phyloP scores from a whole-genome alignment of 2,329 filamentous ascomycete species.

The Venturia oleaginea region DNA sequence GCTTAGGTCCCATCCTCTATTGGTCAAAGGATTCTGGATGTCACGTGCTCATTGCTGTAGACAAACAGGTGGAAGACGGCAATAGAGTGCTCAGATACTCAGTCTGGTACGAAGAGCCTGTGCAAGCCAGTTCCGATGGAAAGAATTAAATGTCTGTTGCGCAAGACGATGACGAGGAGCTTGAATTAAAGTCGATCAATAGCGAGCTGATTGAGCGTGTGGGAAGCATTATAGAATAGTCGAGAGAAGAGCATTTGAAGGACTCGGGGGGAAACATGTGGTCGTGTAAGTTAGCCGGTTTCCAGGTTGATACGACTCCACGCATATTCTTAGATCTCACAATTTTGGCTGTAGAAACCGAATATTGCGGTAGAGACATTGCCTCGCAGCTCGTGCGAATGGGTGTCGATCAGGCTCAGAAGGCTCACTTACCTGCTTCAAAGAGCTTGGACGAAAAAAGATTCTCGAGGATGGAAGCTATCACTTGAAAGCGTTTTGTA shows the following conservation, averaged over 20 bases:
- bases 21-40: background rate
- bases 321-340: background rate
- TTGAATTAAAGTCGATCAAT: background rate
- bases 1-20: background rate
- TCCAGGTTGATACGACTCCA: background rate
- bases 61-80: background rate
- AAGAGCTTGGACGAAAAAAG: background rate
- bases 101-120: slow-evolving; percentile 2
- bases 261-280: background rate
- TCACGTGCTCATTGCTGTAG: background rate
- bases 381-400: background rate
- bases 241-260: background rate
- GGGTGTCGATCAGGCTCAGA: background rate
- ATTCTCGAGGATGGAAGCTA: background rate
- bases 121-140: background rate
- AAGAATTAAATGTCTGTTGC: background rate
- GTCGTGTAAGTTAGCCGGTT: background rate
- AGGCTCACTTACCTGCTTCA: background rate
- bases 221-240: background rate
- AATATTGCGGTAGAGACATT: background rate
- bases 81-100: background rate
- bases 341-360: background rate
- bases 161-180: background rate
- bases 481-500: background rate
- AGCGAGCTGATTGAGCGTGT: background rate